These are phyloP conservation scores for Lachancea fermentati DNA, from an alignment of 805 yeast genomes.

Conservation along the genomic window DNA sequence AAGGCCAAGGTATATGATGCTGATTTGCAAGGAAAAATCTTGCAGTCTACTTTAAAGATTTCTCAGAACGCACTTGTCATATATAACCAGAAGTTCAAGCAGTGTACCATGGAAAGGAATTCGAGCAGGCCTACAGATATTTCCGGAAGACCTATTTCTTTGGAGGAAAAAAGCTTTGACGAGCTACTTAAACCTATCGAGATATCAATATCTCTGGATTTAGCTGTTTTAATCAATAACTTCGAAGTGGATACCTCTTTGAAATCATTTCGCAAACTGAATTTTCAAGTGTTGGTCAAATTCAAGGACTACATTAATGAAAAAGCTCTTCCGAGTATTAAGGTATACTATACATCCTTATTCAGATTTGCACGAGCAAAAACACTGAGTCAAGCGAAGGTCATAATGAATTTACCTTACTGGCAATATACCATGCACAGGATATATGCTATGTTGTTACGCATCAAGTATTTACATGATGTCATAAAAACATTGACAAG, in stretches of 20 bases:
- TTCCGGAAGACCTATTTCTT: slow-evolving; percentile 23
- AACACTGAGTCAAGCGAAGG: slow-evolving; percentile 10
- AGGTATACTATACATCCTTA: slow-evolving; percentile 24
- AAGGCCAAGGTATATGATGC: slow-evolving; percentile 22
- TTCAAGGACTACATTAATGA: slow-evolving; percentile 23
- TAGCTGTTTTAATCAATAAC: slow-evolving; percentile 32
- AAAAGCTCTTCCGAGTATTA: slow-evolving; percentile 20
- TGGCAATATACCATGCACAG: slow-evolving; percentile 43
- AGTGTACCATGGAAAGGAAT: slow-evolving; percentile 28
- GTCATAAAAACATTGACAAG: slow-evolving; percentile 19
- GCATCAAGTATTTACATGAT: slow-evolving; percentile 15
- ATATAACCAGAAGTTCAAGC: slow-evolving; percentile 29
- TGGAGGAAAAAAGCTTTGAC: slow-evolving; percentile 26
- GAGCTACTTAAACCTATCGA: slow-evolving; percentile 34
- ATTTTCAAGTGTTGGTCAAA: slow-evolving; percentile 26
- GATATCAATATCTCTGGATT: slow-evolving; percentile 23
- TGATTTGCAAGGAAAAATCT: slow-evolving; percentile 24
- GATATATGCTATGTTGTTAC: slow-evolving; percentile 34
- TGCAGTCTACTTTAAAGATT: slow-evolving; percentile 20
- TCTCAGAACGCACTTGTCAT: slow-evolving; percentile 26
- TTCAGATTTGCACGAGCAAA: slow-evolving; percentile 19
- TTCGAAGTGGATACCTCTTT: slow-evolving; percentile 22
- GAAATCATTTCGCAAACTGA: slow-evolving; percentile 24
- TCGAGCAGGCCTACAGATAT: slow-evolving; percentile 29
- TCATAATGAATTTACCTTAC: slow-evolving; percentile 31